A percentile compares a stretch with the other conserved stretches of the same genome.
Conservation (phyloP, 2,329 filamentous ascomycete genomes). For the Endoconidiophora laricicola region DNA sequence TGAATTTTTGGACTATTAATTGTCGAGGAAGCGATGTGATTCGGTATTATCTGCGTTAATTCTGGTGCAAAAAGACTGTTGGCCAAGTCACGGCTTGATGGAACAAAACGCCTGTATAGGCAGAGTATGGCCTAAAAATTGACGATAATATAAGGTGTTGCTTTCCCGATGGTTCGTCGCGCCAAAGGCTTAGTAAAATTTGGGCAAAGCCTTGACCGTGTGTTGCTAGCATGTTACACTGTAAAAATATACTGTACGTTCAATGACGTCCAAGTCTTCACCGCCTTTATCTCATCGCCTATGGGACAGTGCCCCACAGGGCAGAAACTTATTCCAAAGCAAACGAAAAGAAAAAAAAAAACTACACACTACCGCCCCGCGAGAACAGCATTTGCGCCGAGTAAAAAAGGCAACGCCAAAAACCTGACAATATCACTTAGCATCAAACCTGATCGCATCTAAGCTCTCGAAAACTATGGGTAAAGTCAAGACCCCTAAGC, state of each 20-base stretch:
- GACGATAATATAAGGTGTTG: too few species aligned
- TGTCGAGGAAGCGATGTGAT: neutral
- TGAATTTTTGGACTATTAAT: neutral
- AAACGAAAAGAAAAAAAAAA: slow-evolving; percentile 8
- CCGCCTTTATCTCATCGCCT: slow-evolving; percentile 8
- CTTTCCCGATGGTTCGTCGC: too few species aligned
- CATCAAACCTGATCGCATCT: neutral
- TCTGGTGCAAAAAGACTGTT: too few species aligned
- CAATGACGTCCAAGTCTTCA: slow-evolving; percentile 1
- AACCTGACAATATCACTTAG: slow-evolving; percentile 5
- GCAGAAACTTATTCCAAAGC: slow-evolving; percentile 8
- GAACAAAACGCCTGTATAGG: too few species aligned
- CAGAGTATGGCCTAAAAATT: too few species aligned
- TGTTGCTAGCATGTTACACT: neutral
- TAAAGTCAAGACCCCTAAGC: slow-evolving; percentile 36
- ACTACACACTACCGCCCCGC: slow-evolving; percentile 10
- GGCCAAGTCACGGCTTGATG: too few species aligned
- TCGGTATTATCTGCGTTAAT: too few species aligned
- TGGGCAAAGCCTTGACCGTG: neutral
- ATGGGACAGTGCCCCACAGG: slow-evolving; percentile 11
- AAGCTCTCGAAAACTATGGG: slow-evolving; percentile 26
- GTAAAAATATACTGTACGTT: neutral
- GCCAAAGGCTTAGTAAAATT: neutral
- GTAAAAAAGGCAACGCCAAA: neutral
- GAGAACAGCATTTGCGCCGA: neutral